These are phyloP conservation scores for Rhododendron kiyosumense DNA, from an alignment of 148 eudicot genomes.

Conservation along the genomic window DNA sequence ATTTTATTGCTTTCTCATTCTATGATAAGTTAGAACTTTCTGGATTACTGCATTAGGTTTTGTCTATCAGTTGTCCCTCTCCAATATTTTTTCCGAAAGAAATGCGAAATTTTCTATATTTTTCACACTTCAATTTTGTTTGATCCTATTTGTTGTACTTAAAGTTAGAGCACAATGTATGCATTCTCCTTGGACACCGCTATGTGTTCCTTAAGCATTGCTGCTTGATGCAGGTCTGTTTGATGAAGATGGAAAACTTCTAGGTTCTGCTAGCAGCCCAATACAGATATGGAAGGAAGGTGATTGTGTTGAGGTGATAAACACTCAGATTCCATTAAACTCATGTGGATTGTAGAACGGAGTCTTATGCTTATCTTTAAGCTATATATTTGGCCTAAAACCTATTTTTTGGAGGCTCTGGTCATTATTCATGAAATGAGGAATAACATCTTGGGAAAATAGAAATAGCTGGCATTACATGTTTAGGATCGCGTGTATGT, in stretches of 20 bases:
- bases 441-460: background rate
- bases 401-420: background rate
- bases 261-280: constrained; percentile 84
- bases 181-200: background rate
- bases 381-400: background rate
- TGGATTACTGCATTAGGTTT: background rate
- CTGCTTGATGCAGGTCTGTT: constrained; percentile 63
- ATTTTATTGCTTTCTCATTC: too few species aligned
- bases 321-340: background rate
- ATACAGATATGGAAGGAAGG: constrained; percentile 98
- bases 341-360: background rate
- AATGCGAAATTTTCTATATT: too few species aligned
- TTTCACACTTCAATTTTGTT: background rate
- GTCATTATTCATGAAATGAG: background rate
- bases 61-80: background rate
- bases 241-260: constrained; percentile 69
- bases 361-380: background rate
- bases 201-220: background rate
- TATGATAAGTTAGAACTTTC: too few species aligned
- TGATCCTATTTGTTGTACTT: background rate
- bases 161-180: background rate
- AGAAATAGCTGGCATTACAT: background rate
- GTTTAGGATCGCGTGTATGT: background rate
- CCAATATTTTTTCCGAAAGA: background rate
- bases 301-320: constrained; percentile 85